These are phyloP conservation scores for Saccharomyces uvarum DNA, from an alignment of 1,139 yeast genomes.

Conservation along the genomic window DNA sequence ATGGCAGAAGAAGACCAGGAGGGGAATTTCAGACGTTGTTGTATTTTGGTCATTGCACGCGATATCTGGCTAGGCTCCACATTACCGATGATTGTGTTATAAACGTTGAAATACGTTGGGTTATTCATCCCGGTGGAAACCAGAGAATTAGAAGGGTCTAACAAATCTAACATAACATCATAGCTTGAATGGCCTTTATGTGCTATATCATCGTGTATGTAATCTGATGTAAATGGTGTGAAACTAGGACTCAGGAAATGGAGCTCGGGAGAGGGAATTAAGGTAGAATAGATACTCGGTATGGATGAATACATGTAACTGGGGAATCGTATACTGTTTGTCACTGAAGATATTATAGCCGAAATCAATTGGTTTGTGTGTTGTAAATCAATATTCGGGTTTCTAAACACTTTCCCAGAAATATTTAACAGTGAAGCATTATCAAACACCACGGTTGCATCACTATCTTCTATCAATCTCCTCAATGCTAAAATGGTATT, in stretches of 20 bases:
- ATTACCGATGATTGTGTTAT: conserved; percentile 70
- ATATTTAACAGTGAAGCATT: conserved; percentile 69
- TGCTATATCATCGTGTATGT: conserved; percentile 49
- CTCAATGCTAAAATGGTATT: conserved; percentile 77
- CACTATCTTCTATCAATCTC: conserved; percentile 75
- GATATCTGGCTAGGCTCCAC: conserved; percentile 70
- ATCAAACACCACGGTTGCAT: conserved; percentile 80
- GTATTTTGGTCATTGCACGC: conserved; percentile 70
- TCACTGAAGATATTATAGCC: conserved; percentile 73
- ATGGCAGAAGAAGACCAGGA: conserved; percentile 83
- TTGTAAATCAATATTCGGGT: conserved; percentile 45
- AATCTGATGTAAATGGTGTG: conserved; percentile 73
- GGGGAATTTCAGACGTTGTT: conserved; percentile 71
- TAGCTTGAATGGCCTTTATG: conserved; percentile 71
- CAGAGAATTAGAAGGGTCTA: conserved; percentile 75
- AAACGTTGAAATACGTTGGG: conserved; percentile 58
- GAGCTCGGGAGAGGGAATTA: conserved; percentile 83
- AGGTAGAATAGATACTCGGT: conserved; percentile 72
- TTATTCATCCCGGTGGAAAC: conserved; percentile 43
- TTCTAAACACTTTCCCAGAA: conserved; percentile 31
- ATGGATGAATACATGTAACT: conserved; percentile 84
- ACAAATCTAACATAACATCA: conserved; percentile 74
- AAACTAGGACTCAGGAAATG: conserved; percentile 82
- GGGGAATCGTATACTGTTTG: conserved; percentile 86
- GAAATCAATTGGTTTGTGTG: conserved; percentile 83